Evolutionary conservation across 2,329 filamentous ascomycete genomes (phyloP).

Genomic region (Elsinoe ampelina): DNA sequence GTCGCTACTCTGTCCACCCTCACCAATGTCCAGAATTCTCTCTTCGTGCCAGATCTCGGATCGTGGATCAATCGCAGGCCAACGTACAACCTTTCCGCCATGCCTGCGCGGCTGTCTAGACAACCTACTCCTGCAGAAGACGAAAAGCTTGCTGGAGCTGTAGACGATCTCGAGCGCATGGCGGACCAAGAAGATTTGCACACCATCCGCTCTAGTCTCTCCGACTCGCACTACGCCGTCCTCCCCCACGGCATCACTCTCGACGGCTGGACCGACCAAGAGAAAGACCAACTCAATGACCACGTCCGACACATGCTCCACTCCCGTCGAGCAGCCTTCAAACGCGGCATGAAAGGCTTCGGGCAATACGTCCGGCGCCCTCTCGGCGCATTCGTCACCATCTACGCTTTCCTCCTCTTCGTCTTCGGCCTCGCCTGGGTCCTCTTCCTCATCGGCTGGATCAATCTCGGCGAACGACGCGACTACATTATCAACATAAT

Average conservation of each 20-base stretch:
- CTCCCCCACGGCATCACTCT: slow-evolving; percentile 64
- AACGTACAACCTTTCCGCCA: slow-evolving; percentile 62
- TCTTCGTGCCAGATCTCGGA: slow-evolving; percentile 77
- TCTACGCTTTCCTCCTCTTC: slow-evolving; percentile 76
- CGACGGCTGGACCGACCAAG: slow-evolving; percentile 64
- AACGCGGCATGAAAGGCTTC: slow-evolving; percentile 70
- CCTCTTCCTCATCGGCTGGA: slow-evolving; percentile 80
- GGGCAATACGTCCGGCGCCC: slow-evolving; percentile 65
- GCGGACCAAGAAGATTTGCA: background rate
- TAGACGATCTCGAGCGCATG: slow-evolving; percentile 12
- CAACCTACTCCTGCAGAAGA: slow-evolving; percentile 10
- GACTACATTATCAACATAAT: slow-evolving; percentile 47
- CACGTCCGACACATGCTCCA: slow-evolving; percentile 83
- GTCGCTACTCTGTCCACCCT: slow-evolving; percentile 73
- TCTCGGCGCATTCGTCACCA: slow-evolving; percentile 71
- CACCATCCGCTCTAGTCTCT: slow-evolving; percentile 57
- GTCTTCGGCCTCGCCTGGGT: slow-evolving; percentile 83
- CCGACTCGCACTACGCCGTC: slow-evolving; percentile 66
- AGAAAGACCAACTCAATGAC: slow-evolving; percentile 71
- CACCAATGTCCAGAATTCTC: slow-evolving; percentile 82
- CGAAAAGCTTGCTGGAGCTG: slow-evolving; percentile 11
- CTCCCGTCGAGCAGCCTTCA: slow-evolving; percentile 69
- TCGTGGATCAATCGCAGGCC: slow-evolving; percentile 65
- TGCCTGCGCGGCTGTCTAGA: slow-evolving; percentile 19
- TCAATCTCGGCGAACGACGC: slow-evolving; percentile 67